These are phyloP conservation scores for Sclerotinia subarctica DNA, from an alignment of 2,329 filamentous ascomycete genomes.

Conservation along the genomic window DNA sequence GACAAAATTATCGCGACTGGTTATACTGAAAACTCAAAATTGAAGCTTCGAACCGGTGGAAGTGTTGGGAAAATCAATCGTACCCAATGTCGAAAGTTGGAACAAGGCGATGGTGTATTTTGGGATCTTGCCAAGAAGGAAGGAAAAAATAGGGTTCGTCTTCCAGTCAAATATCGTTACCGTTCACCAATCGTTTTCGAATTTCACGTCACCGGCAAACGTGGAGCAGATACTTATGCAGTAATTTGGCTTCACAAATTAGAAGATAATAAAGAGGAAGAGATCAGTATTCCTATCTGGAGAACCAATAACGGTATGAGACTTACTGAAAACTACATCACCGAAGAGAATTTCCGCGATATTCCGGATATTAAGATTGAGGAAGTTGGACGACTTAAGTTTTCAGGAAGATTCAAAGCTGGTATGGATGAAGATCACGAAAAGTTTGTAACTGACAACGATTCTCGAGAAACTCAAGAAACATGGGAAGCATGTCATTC, in stretches of 20 bases:
- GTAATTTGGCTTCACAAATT: conserved; percentile 84
- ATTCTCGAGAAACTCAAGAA: conserved; percentile 89
- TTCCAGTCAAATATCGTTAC: conserved; percentile 89
- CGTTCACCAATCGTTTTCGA: conserved; percentile 87
- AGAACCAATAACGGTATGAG: conserved; percentile 70
- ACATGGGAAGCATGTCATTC: conserved; percentile 89
- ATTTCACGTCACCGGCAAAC: conserved; percentile 68
- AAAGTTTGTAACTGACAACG: conserved; percentile 79
- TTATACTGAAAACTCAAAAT: conserved; percentile 61
- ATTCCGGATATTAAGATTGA: conserved; percentile 74
- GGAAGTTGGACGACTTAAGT: conserved; percentile 77
- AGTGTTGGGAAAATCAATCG: conserved; percentile 69
- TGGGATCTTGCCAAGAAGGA: conserved; percentile 54
- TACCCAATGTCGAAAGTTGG: conserved; percentile 56
- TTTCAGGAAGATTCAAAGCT: conserved; percentile 79
- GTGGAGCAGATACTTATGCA: conserved; percentile 70
- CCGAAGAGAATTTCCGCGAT: conserved; percentile 66
- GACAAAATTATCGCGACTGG: conserved; percentile 60
- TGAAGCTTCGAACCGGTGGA: conserved; percentile 83
- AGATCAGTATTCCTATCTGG: conserved; percentile 90
- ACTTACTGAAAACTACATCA: conserved; percentile 89
- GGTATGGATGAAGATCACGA: conserved; percentile 86
- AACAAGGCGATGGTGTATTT: conserved; percentile 57
- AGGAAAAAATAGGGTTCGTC: conserved; percentile 54
- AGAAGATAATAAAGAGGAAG: conserved; percentile 71